Evolutionary conservation across 495 filamentous ascomycete genomes (phyloP).

Genomic region (Articulospora tetracladia): DNA sequence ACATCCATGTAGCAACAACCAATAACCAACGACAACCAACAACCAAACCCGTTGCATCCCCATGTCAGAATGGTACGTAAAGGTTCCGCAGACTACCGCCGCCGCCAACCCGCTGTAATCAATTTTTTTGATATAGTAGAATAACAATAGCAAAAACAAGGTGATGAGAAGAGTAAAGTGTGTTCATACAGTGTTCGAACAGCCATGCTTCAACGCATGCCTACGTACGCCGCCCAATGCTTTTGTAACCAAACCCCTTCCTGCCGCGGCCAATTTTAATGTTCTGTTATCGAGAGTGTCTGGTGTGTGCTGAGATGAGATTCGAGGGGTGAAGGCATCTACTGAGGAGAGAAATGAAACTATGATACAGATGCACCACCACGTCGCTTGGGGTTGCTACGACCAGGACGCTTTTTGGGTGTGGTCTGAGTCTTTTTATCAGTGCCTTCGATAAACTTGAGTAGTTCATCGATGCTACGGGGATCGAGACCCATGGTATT

Average conservation of each 20-base stretch:
- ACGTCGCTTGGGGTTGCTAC: slow-evolving; percentile 68
- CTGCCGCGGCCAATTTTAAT: background rate
- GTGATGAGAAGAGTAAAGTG: background rate
- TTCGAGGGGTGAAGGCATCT: background rate
- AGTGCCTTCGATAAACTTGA: slow-evolving; percentile 81
- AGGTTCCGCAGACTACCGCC: no score
- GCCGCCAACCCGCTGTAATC: no score
- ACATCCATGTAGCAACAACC: background rate
- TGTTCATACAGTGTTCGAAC: background rate
- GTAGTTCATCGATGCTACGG: slow-evolving; percentile 77
- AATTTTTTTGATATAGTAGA: background rate
- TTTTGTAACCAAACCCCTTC: slow-evolving; percentile 1
- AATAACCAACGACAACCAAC: background rate
- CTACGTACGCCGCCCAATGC: slow-evolving; percentile 19
- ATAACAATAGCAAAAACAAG: no score
- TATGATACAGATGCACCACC: slow-evolving; percentile 34
- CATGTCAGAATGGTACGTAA: no score
- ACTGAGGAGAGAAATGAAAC: background rate
- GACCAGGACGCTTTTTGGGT: slow-evolving; percentile 64
- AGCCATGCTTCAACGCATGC: background rate
- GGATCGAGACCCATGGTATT: slow-evolving; percentile 49
- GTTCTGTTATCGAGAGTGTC: background rate
- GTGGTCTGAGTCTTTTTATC: slow-evolving; percentile 56
- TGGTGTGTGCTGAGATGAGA: background rate
- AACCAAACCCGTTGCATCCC: background rate